These are phyloP conservation scores for Dipteronia dyeriana DNA, from an alignment of 345 rosid species.

Conservation along the genomic window DNA sequence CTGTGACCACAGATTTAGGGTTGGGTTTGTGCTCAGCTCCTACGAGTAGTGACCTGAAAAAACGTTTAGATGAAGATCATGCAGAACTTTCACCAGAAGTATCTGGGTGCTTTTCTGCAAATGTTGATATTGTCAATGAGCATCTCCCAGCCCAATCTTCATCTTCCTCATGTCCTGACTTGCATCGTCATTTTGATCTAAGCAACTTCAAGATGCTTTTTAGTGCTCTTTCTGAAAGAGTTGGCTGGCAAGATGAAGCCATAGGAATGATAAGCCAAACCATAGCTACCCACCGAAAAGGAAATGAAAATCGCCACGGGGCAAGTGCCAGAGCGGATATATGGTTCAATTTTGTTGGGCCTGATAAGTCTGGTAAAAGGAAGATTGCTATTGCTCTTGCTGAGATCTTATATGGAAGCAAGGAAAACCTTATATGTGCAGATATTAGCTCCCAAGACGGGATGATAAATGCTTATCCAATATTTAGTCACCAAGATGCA, in stretches of 20 bases:
- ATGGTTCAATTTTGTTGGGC: conserved; percentile 70
- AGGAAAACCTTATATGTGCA: conserved; percentile 49
- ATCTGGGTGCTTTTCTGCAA: conserved; percentile 29
- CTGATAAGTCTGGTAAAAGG: conserved; percentile 52
- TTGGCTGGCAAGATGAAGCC: conserved; percentile 71
- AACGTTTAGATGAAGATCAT: conserved; percentile 23
- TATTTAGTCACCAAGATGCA: conserved; percentile 20
- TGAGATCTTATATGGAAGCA: conserved; percentile 51
- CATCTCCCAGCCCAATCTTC: conserved; percentile 36
- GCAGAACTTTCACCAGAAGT: conserved; percentile 22
- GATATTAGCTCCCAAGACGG: conserved; percentile 49
- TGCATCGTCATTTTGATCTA: conserved; percentile 24
- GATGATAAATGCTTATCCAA: neutral
- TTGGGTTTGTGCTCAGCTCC: conserved; percentile 43
- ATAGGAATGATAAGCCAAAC: conserved; percentile 45
- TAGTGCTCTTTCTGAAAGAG: conserved; percentile 44
- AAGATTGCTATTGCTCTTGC: conserved; percentile 62
- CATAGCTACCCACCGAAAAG: conserved; percentile 27
- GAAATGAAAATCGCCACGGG: conserved; percentile 23
- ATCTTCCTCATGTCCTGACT: conserved; percentile 39
- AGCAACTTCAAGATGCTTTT: conserved; percentile 53
- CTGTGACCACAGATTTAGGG: conserved; percentile 60
- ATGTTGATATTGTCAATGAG: conserved; percentile 23
- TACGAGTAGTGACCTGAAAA: conserved; percentile 32
- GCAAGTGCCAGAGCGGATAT: conserved; percentile 48